Evolutionary conservation across 805 yeast genomes (phyloP), one percentile per base, ranked within the genome.

Genomic region (Priceomyces medius): DNA sequence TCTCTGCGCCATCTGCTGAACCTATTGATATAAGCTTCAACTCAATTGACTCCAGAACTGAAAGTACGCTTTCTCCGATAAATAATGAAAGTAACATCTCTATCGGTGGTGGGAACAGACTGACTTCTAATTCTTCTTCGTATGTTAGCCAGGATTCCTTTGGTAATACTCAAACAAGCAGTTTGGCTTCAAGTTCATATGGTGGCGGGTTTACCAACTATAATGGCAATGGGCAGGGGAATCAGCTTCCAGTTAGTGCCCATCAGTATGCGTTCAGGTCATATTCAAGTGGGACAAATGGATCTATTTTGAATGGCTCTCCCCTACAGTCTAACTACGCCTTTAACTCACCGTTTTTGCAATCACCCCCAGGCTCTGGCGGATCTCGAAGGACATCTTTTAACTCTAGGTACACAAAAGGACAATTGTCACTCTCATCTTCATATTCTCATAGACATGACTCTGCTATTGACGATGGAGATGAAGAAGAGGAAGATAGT

Each of bases 391-490:
- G 31, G 37, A 34, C 21, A 26, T 42, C 43, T 12, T 46, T 50
- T 18, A 28, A 43, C 3, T 24, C 47, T 2, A 45, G 43, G 9
- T 27, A 44, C 4, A 49, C 47, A 24, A 37, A 43, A 2, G 36
- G 47, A n/a, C 43, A 38, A n/a, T 42, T 51, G 20, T 50, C 47
- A 9, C 40, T 45, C 14, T 41, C 48, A 32, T 43, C 50, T 31
- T 38, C 36, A 26, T 28, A 28, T 34, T 28, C 45, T 44, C 21
- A 47, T 44, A 18, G 44, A 37, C 38, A 35, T 3, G 33, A 42
- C n/a, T 29, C 54, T 39, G 61, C 67, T 3, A 44, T 58, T 16
- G 53, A 41, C n/a, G 76, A 71, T 34, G 56, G 50, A 16, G 49
- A 54, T 37, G 72, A 58, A 4, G 36, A 38, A 12, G 35, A 38